Evolutionary conservation across 2,329 filamentous ascomycete genomes (phyloP).

Genomic region (Nothophaeocryptopus gaeumannii): DNA sequence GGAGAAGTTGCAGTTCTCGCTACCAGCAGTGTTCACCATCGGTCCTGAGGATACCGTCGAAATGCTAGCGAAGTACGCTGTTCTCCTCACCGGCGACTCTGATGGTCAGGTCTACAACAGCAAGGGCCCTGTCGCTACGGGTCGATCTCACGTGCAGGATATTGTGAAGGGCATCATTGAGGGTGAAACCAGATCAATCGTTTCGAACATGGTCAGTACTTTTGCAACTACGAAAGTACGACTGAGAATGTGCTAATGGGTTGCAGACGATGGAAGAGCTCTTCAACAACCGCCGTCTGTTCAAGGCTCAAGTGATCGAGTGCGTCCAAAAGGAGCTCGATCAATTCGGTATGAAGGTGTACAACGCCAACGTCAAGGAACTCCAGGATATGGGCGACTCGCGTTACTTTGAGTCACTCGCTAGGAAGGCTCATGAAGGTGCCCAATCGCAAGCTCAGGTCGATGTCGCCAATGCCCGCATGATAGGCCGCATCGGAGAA

Average conservation of each 20-base stretch:
- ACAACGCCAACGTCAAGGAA: constrained; percentile 80
- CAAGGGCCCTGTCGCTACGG: constrained; percentile 41
- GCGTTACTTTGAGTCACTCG: constrained; percentile 80
- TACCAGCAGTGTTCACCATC: constrained; percentile 83
- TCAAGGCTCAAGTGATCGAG: constrained; percentile 50
- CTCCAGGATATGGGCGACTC: constrained; percentile 77
- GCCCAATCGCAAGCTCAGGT: constrained; percentile 75
- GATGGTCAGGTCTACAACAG: constrained; percentile 42
- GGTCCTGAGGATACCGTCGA: constrained; percentile 71
- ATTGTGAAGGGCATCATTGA: constrained; percentile 91
- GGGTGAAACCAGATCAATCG: constrained; percentile 78
- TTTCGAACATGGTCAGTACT: constrained; percentile 63
- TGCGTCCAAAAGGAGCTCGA: constrained; percentile 75
- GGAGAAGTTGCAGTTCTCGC: constrained; percentile 78
- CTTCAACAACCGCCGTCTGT: constrained; percentile 59
- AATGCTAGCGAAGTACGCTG: constrained; percentile 76
- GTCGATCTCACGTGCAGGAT: constrained; percentile 69
- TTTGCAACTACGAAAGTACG: too few species aligned
- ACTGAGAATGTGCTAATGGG: too few species aligned
- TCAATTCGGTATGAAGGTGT: constrained; percentile 68
- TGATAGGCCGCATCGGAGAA: constrained; percentile 70
- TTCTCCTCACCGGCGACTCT: constrained; percentile 64
- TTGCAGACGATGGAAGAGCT: constrained; percentile 78
- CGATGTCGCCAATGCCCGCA: constrained; percentile 56
- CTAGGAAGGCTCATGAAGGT: constrained; percentile 79